Evolutionary conservation across 2,329 filamentous ascomycete genomes (phyloP).

Genomic region (Aspergillus tamarii): DNA sequence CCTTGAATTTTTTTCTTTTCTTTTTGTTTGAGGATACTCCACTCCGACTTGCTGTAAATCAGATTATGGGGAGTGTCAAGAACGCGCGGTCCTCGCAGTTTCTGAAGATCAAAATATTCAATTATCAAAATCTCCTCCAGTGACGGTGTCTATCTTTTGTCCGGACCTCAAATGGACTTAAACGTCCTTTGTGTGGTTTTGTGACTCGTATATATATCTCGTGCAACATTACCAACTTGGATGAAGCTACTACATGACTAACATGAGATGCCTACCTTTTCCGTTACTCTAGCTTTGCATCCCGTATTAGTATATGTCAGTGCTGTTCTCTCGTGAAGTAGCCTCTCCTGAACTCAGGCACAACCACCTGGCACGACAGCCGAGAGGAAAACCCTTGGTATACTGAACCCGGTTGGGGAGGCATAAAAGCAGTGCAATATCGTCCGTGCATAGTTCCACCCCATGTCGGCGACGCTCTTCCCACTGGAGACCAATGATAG

Average conservation of each 20-base stretch:
- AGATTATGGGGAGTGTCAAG: neutral
- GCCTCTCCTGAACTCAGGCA: neutral
- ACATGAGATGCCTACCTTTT: neutral
- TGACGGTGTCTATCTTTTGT: neutral
- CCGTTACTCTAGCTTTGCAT: neutral
- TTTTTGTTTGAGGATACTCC: no score
- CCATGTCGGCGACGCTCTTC: neutral
- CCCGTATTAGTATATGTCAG: neutral
- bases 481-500: neutral
- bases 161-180: neutral
- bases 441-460: neutral
- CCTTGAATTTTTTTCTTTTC: no score
- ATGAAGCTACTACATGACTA: neutral
- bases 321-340: neutral
- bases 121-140: fast-evolving
- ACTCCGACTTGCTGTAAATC: no score
- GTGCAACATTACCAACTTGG: neutral
- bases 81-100: neutral
- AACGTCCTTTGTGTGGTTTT: neutral
- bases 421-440: fast-evolving
- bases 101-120: neutral
- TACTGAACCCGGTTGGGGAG: no score
- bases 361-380: neutral
- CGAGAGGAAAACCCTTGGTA: fast-evolving
- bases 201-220: neutral